A percentile compares a stretch with the other conserved stretches of the same genome.
These are phyloP conservation scores for Suillus discolor DNA, from an alignment of 768 basidiomycete species.

Conservation along the genomic window DNA sequence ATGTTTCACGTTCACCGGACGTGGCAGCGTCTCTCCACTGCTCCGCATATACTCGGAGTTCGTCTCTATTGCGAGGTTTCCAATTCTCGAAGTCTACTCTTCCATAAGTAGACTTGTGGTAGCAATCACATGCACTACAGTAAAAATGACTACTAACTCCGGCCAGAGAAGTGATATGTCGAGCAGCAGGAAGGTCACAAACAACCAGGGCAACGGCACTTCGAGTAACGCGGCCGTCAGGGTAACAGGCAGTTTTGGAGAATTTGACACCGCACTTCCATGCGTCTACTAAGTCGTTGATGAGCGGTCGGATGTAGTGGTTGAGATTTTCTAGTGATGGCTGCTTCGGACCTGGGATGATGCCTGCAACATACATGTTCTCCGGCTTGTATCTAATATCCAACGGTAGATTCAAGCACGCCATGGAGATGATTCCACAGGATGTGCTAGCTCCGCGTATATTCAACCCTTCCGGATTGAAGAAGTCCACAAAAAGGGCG, in stretches of 20 bases:
- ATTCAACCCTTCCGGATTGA: constrained; percentile 20
- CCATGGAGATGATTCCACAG: constrained; percentile 27
- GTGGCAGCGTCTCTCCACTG: not conserved
- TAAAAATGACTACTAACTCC: constrained; percentile 21
- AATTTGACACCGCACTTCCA: constrained; percentile 21
- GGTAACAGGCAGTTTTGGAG: constrained; percentile 13
- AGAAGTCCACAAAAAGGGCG: constrained; percentile 20
- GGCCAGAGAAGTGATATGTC: constrained; percentile 30
- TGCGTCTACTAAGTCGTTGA: constrained; percentile 14
- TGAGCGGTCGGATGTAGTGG: constrained; percentile 14
- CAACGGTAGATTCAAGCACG: constrained; percentile 20
- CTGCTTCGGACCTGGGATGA: constrained; percentile 26
- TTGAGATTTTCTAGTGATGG: constrained; percentile 23
- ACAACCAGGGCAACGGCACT: constrained; percentile 26
- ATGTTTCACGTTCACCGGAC: no score
- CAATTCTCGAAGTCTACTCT: constrained; percentile 15
- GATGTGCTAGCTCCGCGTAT: constrained; percentile 28
- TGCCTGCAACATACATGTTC: no score
- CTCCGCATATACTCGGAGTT: constrained; percentile 14
- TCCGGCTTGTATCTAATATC: no score
- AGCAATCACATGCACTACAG: constrained; percentile 33
- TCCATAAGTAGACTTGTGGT: constrained; percentile 10
- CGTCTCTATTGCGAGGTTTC: constrained; percentile 11
- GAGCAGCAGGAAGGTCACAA: constrained; percentile 28
- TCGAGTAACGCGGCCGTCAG: constrained; percentile 11